Percentiles rank a stretch among this genome's conserved stretches.
Evolutionary conservation across 164 flowering plant species (phyloP).

Genomic region (Aristolochia contorta): DNA sequence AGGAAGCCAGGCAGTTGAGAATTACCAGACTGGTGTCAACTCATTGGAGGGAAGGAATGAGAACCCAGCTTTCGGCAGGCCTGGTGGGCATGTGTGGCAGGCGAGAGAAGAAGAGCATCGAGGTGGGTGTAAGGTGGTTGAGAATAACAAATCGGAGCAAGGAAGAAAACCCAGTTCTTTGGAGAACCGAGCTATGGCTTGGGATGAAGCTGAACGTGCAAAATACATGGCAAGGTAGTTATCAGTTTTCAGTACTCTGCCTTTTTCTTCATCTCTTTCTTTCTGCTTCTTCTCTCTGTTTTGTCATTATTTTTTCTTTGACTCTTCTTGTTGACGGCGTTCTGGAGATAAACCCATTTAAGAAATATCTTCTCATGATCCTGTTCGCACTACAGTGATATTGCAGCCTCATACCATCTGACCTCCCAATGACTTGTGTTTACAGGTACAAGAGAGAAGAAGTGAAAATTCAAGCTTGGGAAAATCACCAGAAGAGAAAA

Average conservation of each 20-base stretch:
- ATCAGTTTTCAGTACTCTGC: background rate
- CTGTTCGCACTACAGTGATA: no score
- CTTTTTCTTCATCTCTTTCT: background rate
- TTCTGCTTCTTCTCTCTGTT: background rate
- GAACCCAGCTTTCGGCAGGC: slow-evolving; percentile 14
- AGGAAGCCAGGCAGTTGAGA: slow-evolving; percentile 24
- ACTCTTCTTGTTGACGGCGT: no score
- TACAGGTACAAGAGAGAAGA: slow-evolving; percentile 90
- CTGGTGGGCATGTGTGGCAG: slow-evolving; percentile 14
- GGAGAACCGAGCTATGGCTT: slow-evolving; percentile 73
- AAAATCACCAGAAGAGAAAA: slow-evolving; percentile 85
- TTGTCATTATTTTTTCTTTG: no score
- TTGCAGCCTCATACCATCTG: background rate
- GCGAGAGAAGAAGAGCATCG: slow-evolving; percentile 22
- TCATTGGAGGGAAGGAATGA: slow-evolving; percentile 26
- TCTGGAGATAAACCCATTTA: no score
- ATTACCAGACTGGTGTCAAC: slow-evolving; percentile 17
- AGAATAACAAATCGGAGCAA: slow-evolving; percentile 22
- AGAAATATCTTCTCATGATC: no score
- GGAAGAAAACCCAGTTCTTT: slow-evolving; percentile 34
- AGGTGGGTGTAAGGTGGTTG: slow-evolving; percentile 11
- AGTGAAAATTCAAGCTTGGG: slow-evolving; percentile 95
- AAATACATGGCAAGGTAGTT: slow-evolving; percentile 84
- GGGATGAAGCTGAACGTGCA: slow-evolving; percentile 98
- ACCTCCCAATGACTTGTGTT: background rate